Percentiles rank a stretch among this genome's conserved stretches.
phyloP scores from a whole-genome alignment of 768 basidiomycete species.

The Boletus sp. region DNA sequence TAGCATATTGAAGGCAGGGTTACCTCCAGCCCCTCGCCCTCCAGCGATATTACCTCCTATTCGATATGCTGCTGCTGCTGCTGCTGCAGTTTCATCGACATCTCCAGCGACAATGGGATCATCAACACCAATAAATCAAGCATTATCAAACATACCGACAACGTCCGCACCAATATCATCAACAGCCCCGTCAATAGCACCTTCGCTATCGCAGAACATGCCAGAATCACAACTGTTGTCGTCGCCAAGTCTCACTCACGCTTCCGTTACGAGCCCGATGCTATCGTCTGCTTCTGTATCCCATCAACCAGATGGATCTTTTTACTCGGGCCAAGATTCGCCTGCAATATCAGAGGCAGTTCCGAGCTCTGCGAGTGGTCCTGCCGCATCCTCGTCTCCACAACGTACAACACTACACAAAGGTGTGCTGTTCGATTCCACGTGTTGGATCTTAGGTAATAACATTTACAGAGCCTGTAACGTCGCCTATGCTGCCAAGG shows the following conservation, averaged over 20 bases:
- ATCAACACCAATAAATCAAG: slow-evolving; percentile 33
- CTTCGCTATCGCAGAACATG: slow-evolving; percentile 32
- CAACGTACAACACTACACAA: slow-evolving; percentile 45
- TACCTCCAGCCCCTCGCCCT: slow-evolving; percentile 54
- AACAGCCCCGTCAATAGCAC: slow-evolving; percentile 37
- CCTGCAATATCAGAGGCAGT: slow-evolving; percentile 70
- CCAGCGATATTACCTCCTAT: slow-evolving; percentile 69
- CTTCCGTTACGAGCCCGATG: slow-evolving; percentile 78
- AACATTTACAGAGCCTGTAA: slow-evolving; percentile 38
- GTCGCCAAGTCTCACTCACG: slow-evolving; percentile 84
- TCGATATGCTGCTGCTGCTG: slow-evolving; percentile 90
- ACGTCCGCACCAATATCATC: slow-evolving; percentile 39
- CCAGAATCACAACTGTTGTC: slow-evolving; percentile 44
- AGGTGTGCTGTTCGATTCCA: slow-evolving; percentile 38
- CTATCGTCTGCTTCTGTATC: slow-evolving; percentile 66
- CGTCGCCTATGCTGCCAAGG: slow-evolving; percentile 43
- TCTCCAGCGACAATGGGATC: slow-evolving; percentile 22
- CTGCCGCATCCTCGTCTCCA: slow-evolving; percentile 59
- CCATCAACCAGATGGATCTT: slow-evolving; percentile 63
- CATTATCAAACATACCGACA: slow-evolving; percentile 33
- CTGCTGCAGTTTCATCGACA: slow-evolving; percentile 35
- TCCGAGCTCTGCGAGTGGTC: slow-evolving; percentile 41
- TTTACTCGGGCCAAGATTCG: slow-evolving; percentile 69
- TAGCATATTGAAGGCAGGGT: slow-evolving; percentile 69
- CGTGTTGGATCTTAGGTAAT: slow-evolving; percentile 21